Conservation (phyloP, 148 eudicot species). For the Hydrangea macrophylla region DNA sequence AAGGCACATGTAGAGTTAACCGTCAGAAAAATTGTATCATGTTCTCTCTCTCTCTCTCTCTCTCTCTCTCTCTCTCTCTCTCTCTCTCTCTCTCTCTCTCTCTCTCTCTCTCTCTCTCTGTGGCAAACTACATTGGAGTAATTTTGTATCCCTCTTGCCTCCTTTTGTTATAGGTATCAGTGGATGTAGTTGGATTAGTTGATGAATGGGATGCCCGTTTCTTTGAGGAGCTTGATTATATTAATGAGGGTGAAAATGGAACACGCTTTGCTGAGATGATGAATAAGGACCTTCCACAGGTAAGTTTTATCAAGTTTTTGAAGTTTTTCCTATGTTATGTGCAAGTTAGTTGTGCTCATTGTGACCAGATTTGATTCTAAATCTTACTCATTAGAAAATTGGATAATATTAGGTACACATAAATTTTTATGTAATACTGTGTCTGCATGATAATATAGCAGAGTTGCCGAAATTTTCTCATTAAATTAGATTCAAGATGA, state of each 20-base stretch:
- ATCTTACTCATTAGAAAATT: too few relatives aligned
- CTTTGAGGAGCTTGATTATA: slow-evolving; percentile 97
- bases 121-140: slow-evolving; percentile 51
- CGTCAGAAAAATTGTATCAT: background rate
- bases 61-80: background rate
- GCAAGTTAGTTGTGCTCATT: background rate
- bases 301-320: too few relatives aligned
- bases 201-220: slow-evolving; percentile 99
- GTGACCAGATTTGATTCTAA: background rate
- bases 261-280: slow-evolving; percentile 91
- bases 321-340: background rate
- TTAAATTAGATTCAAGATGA: too few relatives aligned
- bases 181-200: slow-evolving; percentile 92
- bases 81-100: too few relatives aligned
- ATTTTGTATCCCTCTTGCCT: too few relatives aligned
- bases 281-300: too few relatives aligned
- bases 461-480: too few relatives aligned
- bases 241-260: slow-evolving; percentile 98
- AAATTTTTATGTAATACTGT: too few relatives aligned
- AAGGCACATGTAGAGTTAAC: too few relatives aligned
- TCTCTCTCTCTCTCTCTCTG: background rate
- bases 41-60: slow-evolving; percentile 8
- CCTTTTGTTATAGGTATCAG: too few relatives aligned
- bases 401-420: too few relatives aligned
- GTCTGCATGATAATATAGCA: too few relatives aligned